Evolutionary conservation across 2,329 filamentous ascomycete genomes (phyloP).

Genomic region (Trichoderma harzianum): DNA sequence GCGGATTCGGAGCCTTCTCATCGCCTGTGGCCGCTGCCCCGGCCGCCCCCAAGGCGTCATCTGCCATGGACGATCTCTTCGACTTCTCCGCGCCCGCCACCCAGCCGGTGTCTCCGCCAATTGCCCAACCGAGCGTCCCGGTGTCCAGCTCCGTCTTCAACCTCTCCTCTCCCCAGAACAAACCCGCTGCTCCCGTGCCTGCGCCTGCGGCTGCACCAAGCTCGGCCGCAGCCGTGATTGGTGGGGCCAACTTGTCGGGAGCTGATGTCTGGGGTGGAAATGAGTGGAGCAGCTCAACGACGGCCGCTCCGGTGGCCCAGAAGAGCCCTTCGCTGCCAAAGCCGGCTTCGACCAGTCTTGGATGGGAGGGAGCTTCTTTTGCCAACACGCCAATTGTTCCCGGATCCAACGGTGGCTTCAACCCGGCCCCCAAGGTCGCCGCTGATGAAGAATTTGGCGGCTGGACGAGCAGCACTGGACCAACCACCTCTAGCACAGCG

Average conservation of each 20-base stretch:
- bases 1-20: slow-evolving; percentile 62
- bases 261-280: slow-evolving; percentile 83
- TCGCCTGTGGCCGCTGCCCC: slow-evolving; percentile 40
- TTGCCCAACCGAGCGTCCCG: slow-evolving; percentile 38
- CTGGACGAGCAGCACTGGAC: slow-evolving; percentile 72
- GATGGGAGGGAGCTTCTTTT: slow-evolving; percentile 55
- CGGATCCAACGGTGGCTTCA: slow-evolving; percentile 63
- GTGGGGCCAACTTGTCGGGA: slow-evolving; percentile 41
- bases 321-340: slow-evolving; percentile 57
- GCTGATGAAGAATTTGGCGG: slow-evolving; percentile 95
- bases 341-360: slow-evolving; percentile 57
- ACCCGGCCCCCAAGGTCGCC: slow-evolving; percentile 63
- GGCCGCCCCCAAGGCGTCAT: slow-evolving; percentile 40
- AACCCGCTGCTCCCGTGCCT: slow-evolving; percentile 42
- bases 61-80: slow-evolving; percentile 75
- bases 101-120: slow-evolving; percentile 44
- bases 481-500: slow-evolving; percentile 45
- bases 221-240: slow-evolving; percentile 35
- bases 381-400: slow-evolving; percentile 59
- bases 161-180: slow-evolving; percentile 56
- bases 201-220: slow-evolving; percentile 25
- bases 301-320: slow-evolving; percentile 44
- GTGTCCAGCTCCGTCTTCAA: slow-evolving; percentile 72
- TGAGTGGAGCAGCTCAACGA: slow-evolving; percentile 64
- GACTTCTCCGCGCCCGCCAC: slow-evolving; percentile 62